Conservation (phyloP, 345 rosid genomes). For the Eucalyptus virginea region DNA sequence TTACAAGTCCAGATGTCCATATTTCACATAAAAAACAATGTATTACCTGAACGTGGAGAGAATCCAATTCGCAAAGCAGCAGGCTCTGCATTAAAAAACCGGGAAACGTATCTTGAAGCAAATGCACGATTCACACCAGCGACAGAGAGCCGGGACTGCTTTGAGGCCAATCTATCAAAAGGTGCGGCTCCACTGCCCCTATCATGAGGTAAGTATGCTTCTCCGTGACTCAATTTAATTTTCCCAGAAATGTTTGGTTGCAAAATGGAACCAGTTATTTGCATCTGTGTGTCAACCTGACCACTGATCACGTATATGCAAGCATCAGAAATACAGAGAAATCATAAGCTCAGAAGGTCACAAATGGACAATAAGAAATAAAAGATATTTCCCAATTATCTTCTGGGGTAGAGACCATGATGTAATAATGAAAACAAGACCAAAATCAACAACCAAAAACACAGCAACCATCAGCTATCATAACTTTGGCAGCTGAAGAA, state of each 20-base stretch:
- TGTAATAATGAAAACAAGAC: not conserved
- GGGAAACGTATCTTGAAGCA: conserved; percentile 81
- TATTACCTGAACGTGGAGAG: conserved; percentile 49
- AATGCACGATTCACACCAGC: conserved; percentile 64
- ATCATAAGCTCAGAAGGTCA: not conserved
- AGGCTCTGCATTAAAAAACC: conserved; percentile 65
- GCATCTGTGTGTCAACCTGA: conserved; percentile 93
- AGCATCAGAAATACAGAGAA: not conserved
- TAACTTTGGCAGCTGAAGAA: not conserved
- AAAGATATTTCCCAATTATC: not conserved
- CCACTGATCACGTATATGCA: conserved; percentile 39
- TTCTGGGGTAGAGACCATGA: not conserved
- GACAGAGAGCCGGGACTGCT: conserved; percentile 56
- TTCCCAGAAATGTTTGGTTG: conserved; percentile 95
- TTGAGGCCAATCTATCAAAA: conserved; percentile 61
- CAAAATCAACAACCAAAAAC: not conserved
- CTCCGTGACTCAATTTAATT: conserved; percentile 91
- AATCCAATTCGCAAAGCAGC: conserved; percentile 48
- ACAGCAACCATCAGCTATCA: not conserved
- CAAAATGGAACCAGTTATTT: conserved; percentile 82
- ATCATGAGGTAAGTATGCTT: conserved; percentile 98
- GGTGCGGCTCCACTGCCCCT: conserved; percentile 75
- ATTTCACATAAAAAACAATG: not conserved
- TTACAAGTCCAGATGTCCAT: not conserved
- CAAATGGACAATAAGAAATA: not conserved